A percentile compares a stretch with the other conserved stretches of the same genome.
These are phyloP conservation scores for Chrysanthemum seticuspe DNA, from an alignment of 129 eudicot genomes.

Conservation along the genomic window DNA sequence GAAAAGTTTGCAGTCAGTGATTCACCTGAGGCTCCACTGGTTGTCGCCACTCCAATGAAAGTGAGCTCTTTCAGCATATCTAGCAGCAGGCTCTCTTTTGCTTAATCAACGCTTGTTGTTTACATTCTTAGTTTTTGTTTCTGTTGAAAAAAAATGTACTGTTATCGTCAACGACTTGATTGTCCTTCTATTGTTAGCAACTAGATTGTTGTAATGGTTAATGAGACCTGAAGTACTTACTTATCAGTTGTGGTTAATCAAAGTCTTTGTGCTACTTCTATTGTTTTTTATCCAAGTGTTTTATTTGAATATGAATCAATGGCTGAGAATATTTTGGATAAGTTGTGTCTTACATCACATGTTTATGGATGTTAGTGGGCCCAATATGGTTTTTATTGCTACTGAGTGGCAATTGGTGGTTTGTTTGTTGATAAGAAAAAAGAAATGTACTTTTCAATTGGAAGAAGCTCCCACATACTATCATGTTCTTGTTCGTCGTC, in stretches of 20 bases:
- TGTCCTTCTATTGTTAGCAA: conserved; percentile 29
- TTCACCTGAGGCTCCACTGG: conserved; percentile 96
- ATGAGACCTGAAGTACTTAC: conserved; percentile 33
- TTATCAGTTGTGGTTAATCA: conserved; percentile 19
- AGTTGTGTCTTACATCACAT: conserved; percentile 30
- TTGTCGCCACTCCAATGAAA: conserved; percentile 92
- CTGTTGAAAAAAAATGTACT: conserved; percentile 11
- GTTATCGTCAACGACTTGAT: conserved; percentile 7
- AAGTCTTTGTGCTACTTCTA: background rate
- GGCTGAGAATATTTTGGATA: conserved; percentile 49
- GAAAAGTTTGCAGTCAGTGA: conserved; percentile 87
- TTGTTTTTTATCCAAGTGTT: background rate
- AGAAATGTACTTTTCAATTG: conserved; percentile 58
- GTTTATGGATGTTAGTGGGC: conserved; percentile 47
- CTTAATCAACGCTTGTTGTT: conserved; percentile 33
- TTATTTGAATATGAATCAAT: conserved; percentile 14
- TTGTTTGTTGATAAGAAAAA: conserved; percentile 28
- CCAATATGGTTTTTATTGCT: conserved; percentile 33
- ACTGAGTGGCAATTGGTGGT: conserved; percentile 21
- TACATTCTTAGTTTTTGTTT: background rate
- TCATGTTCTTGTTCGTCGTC: conserved; percentile 47
- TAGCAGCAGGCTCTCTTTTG: conserved; percentile 54
- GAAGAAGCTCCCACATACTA: conserved; percentile 51
- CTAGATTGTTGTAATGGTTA: conserved; percentile 34
- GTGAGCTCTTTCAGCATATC: conserved; percentile 96